Conservation (phyloP, 257 asterid species). For the Primulina eburnea region DNA sequence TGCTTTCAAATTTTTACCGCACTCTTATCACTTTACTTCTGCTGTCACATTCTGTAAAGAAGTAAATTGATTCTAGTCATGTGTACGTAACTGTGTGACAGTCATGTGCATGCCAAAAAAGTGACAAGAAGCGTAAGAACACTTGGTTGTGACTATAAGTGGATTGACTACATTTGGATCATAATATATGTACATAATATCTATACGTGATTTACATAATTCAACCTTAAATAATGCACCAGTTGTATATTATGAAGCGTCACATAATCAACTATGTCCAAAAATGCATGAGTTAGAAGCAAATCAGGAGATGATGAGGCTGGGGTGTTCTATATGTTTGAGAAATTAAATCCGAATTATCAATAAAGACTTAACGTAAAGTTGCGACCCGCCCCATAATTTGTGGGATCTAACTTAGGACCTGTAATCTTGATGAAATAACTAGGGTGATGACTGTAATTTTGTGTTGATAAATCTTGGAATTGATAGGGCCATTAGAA, state of each 20-base stretch:
- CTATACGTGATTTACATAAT: not conserved
- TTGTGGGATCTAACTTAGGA: constrained; percentile 8
- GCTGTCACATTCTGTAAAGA: constrained; percentile 39
- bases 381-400: not conserved
- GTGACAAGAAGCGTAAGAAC: constrained; percentile 23
- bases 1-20: no score
- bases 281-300: constrained; percentile 15
- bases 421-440: constrained; percentile 19
- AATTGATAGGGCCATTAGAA: constrained; percentile 61
- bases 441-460: not conserved
- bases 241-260: constrained; percentile 6
- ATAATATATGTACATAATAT: not conserved
- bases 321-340: not conserved
- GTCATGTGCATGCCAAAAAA: constrained; percentile 41
- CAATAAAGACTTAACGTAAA: not conserved
- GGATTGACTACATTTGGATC: no score
- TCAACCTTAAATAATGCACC: not conserved
- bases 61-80: constrained; percentile 32
- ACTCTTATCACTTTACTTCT: not conserved
- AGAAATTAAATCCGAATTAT: not conserved
- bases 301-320: not conserved
- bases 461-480: constrained; percentile 2
- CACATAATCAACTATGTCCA: constrained; percentile 18
- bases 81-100: not conserved
- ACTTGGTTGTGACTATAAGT: not conserved